Percentiles rank a stretch among this genome's conserved stretches.
Conservation (phyloP, 345 rosid species). For the Rhodamnia rubescens region DNA sequence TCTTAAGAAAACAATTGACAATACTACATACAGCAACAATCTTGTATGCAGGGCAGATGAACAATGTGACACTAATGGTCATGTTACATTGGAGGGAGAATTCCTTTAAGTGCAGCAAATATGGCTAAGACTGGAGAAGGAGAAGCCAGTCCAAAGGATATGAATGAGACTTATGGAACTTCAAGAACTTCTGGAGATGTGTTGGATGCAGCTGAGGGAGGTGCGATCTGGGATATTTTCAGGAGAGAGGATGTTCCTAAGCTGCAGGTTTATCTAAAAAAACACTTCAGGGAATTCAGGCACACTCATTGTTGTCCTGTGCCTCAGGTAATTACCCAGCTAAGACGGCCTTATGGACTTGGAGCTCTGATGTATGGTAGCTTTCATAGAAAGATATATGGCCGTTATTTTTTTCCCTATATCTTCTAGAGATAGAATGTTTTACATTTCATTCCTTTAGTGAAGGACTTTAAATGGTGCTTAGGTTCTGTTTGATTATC, state of each 20-base stretch:
- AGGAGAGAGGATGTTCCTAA: constrained; percentile 61
- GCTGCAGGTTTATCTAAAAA: constrained; percentile 46
- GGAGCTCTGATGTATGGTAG: background rate
- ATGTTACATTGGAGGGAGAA: background rate
- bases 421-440: background rate
- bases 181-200: background rate
- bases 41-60: background rate
- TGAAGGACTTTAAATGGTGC: background rate
- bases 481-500: background rate
- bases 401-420: background rate
- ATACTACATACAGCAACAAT: background rate
- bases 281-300: constrained; percentile 69
- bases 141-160: background rate
- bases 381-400: background rate
- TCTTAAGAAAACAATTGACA: background rate
- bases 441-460: background rate
- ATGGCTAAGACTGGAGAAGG: background rate
- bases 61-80: background rate
- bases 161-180: background rate
- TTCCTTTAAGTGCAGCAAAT: background rate
- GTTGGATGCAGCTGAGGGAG: constrained; percentile 24
- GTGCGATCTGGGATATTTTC: constrained; percentile 78
- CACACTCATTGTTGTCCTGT: constrained; percentile 46
- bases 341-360: background rate
- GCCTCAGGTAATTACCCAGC: constrained; percentile 25